These are phyloP conservation scores for Drechslerella coelobrocha DNA, from an alignment of 2,329 filamentous ascomycete species.

Conservation along the genomic window DNA sequence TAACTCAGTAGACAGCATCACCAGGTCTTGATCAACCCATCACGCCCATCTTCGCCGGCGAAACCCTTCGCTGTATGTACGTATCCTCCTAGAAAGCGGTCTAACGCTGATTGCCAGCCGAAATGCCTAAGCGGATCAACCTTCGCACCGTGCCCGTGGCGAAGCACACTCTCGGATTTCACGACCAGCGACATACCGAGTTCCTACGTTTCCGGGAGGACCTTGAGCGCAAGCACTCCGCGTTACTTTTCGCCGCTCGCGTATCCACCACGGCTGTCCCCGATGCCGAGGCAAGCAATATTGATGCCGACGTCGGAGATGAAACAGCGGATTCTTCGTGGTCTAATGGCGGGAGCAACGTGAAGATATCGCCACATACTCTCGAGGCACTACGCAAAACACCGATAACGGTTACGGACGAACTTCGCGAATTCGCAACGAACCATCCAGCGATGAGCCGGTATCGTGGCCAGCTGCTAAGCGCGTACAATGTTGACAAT, in stretches of 20 bases:
- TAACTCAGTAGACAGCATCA: too few relatives aligned
- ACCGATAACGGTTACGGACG: background rate
- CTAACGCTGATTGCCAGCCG: too few relatives aligned
- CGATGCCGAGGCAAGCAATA: background rate
- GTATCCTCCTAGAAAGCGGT: too few relatives aligned
- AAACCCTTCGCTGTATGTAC: too few relatives aligned
- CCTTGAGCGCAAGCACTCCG: conserved; percentile 15
- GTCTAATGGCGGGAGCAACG: background rate
- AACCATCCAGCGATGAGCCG: conserved; percentile 14
- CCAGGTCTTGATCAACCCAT: too few relatives aligned
- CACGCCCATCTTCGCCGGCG: too few relatives aligned
- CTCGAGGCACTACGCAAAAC: background rate
- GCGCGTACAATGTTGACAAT: conserved; percentile 9
- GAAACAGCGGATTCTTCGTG: background rate
- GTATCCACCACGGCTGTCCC: background rate
- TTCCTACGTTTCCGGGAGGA: conserved; percentile 30
- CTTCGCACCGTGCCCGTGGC: background rate
- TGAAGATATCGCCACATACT: background rate
- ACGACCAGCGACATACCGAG: conserved; percentile 19
- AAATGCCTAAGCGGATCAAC: background rate
- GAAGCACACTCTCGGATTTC: conserved; percentile 26
- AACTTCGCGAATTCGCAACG: conserved; percentile 14
- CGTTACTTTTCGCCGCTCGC: background rate
- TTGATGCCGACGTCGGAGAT: background rate
- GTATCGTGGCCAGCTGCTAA: conserved; percentile 16